These are phyloP conservation scores for Aspergillus neoniger DNA, from an alignment of 2,329 filamentous ascomycete genomes.

Conservation along the genomic window DNA sequence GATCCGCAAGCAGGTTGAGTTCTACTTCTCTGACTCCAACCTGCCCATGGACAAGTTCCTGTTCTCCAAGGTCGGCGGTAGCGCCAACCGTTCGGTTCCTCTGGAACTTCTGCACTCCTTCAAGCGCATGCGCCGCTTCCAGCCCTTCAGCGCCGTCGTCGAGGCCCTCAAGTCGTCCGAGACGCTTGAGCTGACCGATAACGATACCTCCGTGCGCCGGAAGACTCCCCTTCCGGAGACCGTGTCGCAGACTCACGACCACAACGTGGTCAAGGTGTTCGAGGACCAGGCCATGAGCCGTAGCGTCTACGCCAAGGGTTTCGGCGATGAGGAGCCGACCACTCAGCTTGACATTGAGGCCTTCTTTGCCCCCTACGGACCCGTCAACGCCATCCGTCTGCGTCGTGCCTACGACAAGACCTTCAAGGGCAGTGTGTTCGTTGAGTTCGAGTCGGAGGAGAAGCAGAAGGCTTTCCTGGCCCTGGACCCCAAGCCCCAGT, in stretches of 20 bases:
- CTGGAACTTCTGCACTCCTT: slow-evolving; percentile 80
- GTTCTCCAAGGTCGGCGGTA: slow-evolving; percentile 73
- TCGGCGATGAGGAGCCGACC: slow-evolving; percentile 77
- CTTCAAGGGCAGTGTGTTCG: slow-evolving; percentile 97
- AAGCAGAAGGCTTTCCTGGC: slow-evolving; percentile 77
- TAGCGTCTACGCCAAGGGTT: slow-evolving; percentile 91
- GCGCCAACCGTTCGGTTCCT: slow-evolving; percentile 71
- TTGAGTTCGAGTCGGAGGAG: slow-evolving; percentile 83
- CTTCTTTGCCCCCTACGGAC: slow-evolving; percentile 81
- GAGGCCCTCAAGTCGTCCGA: slow-evolving; percentile 78
- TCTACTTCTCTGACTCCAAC: slow-evolving; percentile 93
- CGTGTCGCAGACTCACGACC: slow-evolving; percentile 56
- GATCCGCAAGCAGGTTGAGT: slow-evolving; percentile 91
- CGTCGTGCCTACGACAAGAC: slow-evolving; percentile 70
- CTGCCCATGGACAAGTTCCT: slow-evolving; percentile 87
- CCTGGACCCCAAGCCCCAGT: slow-evolving; percentile 78
- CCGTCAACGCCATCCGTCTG: slow-evolving; percentile 80
- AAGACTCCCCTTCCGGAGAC: slow-evolving; percentile 67
- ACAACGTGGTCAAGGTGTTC: slow-evolving; percentile 55
- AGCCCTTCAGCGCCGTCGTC: slow-evolving; percentile 81
- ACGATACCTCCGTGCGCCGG: slow-evolving; percentile 72
- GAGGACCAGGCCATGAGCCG: slow-evolving; percentile 68
- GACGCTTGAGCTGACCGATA: slow-evolving; percentile 71
- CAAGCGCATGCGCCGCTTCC: slow-evolving; percentile 95
- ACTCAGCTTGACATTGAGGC: slow-evolving; percentile 93